Evolutionary conservation across 352 stramenopile species (phyloP).

Genomic region (Pythium biforme): DNA sequence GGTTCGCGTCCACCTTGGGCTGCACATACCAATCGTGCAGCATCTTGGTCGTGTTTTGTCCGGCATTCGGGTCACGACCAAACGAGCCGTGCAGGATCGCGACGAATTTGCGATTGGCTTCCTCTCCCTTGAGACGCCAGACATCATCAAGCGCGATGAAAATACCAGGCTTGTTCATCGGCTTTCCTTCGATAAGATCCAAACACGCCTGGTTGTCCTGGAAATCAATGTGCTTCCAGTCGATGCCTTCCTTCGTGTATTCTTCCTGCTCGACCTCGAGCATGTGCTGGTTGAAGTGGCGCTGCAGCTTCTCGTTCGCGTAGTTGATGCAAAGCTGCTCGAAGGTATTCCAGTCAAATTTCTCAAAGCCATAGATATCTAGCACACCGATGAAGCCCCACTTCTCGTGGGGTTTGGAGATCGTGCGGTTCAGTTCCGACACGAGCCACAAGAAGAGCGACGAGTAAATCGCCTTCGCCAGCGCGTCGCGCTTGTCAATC

Average conservation of each 20-base stretch:
- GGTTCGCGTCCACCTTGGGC: conserved; percentile 87
- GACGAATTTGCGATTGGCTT: conserved; percentile 91
- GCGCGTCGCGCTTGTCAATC: conserved; percentile 83
- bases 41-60: conserved; percentile 53
- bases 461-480: conserved; percentile 93
- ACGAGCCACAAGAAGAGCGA: conserved; percentile 92
- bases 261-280: conserved; percentile 96
- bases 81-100: conserved; percentile 85
- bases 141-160: conserved; percentile 95
- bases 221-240: conserved; percentile 92
- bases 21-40: conserved; percentile 89
- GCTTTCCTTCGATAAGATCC: conserved; percentile 93
- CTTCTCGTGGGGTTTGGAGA: conserved; percentile 76
- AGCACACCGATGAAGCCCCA: conserved; percentile 94
- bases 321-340: conserved; percentile 98
- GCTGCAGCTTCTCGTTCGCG: conserved; percentile 94
- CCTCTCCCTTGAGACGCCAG: conserved; percentile 92
- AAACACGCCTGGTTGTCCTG: conserved; percentile 93
- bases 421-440: conserved; percentile 87
- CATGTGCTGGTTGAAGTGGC: conserved; percentile 95
- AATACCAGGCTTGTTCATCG: conserved; percentile 88
- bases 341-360: conserved; percentile 95
- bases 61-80: conserved; percentile 58
- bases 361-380: conserved; percentile 98
- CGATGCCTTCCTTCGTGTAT: conserved; percentile 96